These are phyloP conservation scores for Pontederia paniculata DNA, from an alignment of 176 grass and related monocot genomes.

Conservation along the genomic window DNA sequence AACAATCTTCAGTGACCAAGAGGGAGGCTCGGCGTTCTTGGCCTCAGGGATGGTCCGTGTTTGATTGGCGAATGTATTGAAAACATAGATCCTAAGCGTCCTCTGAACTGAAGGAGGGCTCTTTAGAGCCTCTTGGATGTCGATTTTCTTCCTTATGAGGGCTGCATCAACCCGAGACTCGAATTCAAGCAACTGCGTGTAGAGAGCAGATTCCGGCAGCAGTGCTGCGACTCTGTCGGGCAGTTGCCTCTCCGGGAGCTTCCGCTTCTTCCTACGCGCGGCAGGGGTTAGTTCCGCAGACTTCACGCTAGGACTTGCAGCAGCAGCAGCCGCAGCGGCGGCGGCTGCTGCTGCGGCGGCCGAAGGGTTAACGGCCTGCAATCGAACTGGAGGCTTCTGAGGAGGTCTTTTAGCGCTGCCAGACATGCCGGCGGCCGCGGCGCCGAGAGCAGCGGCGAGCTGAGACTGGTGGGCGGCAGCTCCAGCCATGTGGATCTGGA, in stretches of 20 bases:
- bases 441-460: conserved; percentile 15
- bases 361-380: conserved; percentile 19
- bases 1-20: conserved; percentile 94
- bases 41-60: conserved; percentile 37
- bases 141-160: conserved; percentile 74
- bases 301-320: conserved; percentile 20
- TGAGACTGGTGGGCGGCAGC: conserved; percentile 4
- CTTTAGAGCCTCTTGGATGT: conserved; percentile 84
- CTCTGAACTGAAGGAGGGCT: conserved; percentile 70
- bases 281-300: conserved; percentile 62
- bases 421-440: conserved; percentile 15
- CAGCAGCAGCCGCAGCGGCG: background rate
- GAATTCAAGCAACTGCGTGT: conserved; percentile 94
- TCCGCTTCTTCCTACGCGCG: conserved; percentile 77
- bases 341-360: conserved; percentile 3
- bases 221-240: conserved; percentile 79
- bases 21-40: conserved; percentile 52
- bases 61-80: conserved; percentile 92
- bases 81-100: conserved; percentile 86
- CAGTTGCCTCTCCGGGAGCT: conserved; percentile 83
- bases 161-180: conserved; percentile 76
- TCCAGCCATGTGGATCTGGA: conserved; percentile 68
- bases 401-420: conserved; percentile 41
- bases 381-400: conserved; percentile 50
- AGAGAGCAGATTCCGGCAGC: conserved; percentile 76